phyloP scores from a whole-genome alignment of 2,329 filamentous ascomycete species.

The Elsinoe ampelina region DNA sequence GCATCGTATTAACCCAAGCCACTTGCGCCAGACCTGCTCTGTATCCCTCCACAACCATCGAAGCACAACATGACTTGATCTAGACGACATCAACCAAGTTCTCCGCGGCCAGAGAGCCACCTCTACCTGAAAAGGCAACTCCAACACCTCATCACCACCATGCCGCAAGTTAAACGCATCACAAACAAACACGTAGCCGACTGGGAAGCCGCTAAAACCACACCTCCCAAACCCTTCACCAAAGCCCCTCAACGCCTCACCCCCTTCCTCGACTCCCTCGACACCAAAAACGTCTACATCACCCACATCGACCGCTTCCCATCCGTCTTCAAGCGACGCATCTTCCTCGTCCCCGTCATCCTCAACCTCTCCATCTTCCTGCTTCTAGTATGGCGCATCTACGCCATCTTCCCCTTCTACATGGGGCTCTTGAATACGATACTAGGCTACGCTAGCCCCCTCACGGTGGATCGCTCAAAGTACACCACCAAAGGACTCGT shows the following conservation, averaged over 20 bases:
- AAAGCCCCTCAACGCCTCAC: constrained; percentile 53
- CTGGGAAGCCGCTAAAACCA: constrained; percentile 11
- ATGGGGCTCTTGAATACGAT: constrained; percentile 54
- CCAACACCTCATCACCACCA: background rate
- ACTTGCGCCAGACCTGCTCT: too few species aligned
- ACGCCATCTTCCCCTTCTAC: constrained; percentile 64
- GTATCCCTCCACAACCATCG: too few species aligned
- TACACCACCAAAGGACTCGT: constrained; percentile 49
- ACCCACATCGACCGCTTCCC: constrained; percentile 70
- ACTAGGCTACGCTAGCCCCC: constrained; percentile 57
- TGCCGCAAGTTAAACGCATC: constrained; percentile 12
- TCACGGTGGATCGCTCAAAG: constrained; percentile 51
- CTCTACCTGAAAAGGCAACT: background rate
- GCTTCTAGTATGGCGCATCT: constrained; percentile 60
- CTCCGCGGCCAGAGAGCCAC: too few species aligned
- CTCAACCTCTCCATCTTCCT: constrained; percentile 62
- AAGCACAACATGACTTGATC: too few species aligned
- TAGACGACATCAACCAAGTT: too few species aligned
- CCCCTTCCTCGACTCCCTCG: constrained; percentile 58
- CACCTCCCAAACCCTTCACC: constrained; percentile 51
- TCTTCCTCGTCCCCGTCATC: constrained; percentile 68
- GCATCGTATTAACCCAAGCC: too few species aligned
- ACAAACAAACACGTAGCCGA: constrained; percentile 10
- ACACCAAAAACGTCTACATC: constrained; percentile 66
- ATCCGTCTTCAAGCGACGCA: constrained; percentile 63